A percentile compares a stretch with the other conserved stretches of the same genome.
phyloP scores from a whole-genome alignment of 306 rosid species.

The Parietaria judaica region DNA sequence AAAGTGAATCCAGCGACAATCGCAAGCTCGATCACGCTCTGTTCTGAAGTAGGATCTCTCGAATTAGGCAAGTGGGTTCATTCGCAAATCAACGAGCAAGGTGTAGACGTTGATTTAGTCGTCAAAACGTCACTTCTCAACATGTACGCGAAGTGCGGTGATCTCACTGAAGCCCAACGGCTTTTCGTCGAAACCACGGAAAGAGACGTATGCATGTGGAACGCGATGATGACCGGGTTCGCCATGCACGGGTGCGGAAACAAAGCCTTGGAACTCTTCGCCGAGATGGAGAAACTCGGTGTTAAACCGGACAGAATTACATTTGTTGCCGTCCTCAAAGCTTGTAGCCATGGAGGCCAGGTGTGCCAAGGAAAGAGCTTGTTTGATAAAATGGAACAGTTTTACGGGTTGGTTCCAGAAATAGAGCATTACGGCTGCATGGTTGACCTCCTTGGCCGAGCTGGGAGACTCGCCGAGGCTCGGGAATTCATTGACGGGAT shows the following conservation, averaged over 20 bases:
- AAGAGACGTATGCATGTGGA: conserved; percentile 49
- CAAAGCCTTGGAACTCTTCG: conserved; percentile 42
- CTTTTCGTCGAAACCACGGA: conserved; percentile 25
- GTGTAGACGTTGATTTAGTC: conserved; percentile 30
- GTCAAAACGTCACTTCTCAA: conserved; percentile 47
- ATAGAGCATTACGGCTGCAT: conserved; percentile 59
- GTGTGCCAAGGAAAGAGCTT: conserved; percentile 37
- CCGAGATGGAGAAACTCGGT: conserved; percentile 36
- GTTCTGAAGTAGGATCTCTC: conserved; percentile 55
- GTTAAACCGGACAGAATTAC: conserved; percentile 40
- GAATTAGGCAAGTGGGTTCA: conserved; percentile 65
- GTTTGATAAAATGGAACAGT: conserved; percentile 38
- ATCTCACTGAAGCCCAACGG: conserved; percentile 30
- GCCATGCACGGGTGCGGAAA: conserved; percentile 50
- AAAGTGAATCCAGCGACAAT: conserved; percentile 49
- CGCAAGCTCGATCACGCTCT: conserved; percentile 38
- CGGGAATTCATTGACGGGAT: conserved; percentile 31
- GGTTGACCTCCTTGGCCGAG: conserved; percentile 66
- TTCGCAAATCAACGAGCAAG: conserved; percentile 44
- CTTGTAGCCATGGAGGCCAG: conserved; percentile 63
- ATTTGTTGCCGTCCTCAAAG: conserved; percentile 44
- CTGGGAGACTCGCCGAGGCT: conserved; percentile 45
- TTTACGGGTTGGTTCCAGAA: conserved; percentile 39
- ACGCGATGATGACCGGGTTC: conserved; percentile 58
- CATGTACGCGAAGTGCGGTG: conserved; percentile 78